A percentile compares a stretch with the other conserved stretches of the same genome.
These are phyloP conservation scores for Bonia amplexicaulis DNA, from an alignment of 176 grass and related monocot genomes.

Conservation along the genomic window DNA sequence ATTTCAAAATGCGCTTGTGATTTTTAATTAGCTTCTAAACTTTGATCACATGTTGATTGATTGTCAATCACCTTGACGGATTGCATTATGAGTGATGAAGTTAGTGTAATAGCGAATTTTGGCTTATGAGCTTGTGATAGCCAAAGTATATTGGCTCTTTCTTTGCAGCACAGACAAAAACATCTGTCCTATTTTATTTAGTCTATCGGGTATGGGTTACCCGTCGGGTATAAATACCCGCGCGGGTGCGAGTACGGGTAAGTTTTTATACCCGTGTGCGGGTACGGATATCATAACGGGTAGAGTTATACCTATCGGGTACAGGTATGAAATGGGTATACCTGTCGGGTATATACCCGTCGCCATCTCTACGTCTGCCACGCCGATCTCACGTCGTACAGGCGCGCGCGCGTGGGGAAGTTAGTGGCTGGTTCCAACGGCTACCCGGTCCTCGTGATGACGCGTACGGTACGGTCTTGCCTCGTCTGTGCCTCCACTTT, in stretches of 20 bases:
- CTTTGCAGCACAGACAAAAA: not conserved
- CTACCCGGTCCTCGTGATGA: too few relatives aligned
- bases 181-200: too few relatives aligned
- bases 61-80: not conserved
- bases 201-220: too few relatives aligned
- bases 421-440: not conserved
- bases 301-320: too few relatives aligned
- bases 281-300: too few relatives aligned
- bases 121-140: not conserved
- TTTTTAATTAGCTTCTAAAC: not conserved
- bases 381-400: not conserved
- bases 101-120: not conserved
- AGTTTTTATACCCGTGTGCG: too few relatives aligned
- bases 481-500: not conserved
- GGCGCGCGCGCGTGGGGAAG: not conserved
- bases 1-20: not conserved
- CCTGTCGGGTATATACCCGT: too few relatives aligned
- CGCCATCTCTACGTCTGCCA: too few relatives aligned
- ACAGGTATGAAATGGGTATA: too few relatives aligned
- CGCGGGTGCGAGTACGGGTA: too few relatives aligned
- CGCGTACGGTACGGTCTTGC: not conserved
- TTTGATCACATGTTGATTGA: not conserved
- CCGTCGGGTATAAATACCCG: too few relatives aligned
- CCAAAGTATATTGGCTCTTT: not conserved
- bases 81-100: constrained; percentile 5